Evolutionary conservation across 169 alveolate genomes (phyloP).

Genomic region (Cryptosporidium parvum): DNA sequence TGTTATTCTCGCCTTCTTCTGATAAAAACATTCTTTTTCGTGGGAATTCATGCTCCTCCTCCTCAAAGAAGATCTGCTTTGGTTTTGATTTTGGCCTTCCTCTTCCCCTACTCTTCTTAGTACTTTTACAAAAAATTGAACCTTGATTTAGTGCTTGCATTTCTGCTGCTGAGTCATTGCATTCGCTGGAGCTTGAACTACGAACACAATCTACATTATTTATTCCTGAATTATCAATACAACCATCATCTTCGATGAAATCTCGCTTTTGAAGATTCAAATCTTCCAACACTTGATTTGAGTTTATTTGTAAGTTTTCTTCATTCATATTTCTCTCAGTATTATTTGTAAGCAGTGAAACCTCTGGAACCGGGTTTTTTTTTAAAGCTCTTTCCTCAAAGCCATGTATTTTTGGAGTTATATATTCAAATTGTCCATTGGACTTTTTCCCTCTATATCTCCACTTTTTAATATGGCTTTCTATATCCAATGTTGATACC

Average conservation of each 20-base stretch:
- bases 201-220: not conserved
- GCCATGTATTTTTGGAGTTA: not conserved
- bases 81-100: slow-evolving; percentile 33
- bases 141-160: not conserved
- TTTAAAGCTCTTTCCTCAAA: not conserved
- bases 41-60: not conserved
- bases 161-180: slow-evolving; percentile 5
- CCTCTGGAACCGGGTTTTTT: not conserved
- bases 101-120: slow-evolving; percentile 40
- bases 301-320: not conserved
- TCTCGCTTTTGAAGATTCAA: not conserved
- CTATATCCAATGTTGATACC: slow-evolving; percentile 71
- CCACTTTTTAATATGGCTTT: slow-evolving; percentile 72
- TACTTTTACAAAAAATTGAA: slow-evolving; percentile 10
- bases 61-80: not conserved
- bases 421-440: not conserved
- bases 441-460: slow-evolving; percentile 69
- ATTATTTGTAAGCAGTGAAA: not conserved
- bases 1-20: not conserved
- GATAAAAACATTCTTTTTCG: not conserved
- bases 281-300: slow-evolving; percentile 6
- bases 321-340: not conserved
- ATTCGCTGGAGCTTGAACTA: not conserved
- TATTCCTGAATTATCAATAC: not conserved
- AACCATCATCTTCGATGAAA: not conserved